A percentile compares a stretch with the other conserved stretches of the same genome.
phyloP scores from a whole-genome alignment of 2,329 filamentous ascomycete genomes.

The Pseudogymnoascus sp. region DNA sequence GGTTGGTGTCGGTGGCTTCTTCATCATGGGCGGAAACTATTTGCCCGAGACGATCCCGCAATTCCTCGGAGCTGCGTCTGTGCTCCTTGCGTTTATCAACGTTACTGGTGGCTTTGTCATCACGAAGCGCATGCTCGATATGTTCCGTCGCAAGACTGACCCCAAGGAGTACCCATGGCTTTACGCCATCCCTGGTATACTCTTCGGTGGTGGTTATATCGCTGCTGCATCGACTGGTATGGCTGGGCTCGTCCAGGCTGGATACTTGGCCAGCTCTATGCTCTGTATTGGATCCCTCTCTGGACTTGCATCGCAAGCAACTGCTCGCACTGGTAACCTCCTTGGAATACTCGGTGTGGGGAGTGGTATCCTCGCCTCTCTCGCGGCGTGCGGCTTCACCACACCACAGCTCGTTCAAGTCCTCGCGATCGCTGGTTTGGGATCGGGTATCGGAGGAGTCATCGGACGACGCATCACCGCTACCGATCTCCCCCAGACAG shows the following conservation, averaged over 20 bases:
- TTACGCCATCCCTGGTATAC: conserved; percentile 65
- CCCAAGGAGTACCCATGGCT: conserved; percentile 84
- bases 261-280: conserved; percentile 76
- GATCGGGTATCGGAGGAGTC: conserved; percentile 48
- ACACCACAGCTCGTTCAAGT: conserved; percentile 74
- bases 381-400: conserved; percentile 73
- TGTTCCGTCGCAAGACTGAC: conserved; percentile 76
- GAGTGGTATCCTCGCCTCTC: conserved; percentile 73
- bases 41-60: conserved; percentile 73
- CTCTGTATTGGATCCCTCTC: conserved; percentile 78
- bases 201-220: conserved; percentile 76
- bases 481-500: conserved; percentile 80
- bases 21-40: conserved; percentile 78
- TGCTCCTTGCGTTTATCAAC: conserved; percentile 80
- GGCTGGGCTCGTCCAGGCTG: conserved; percentile 76
- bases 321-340: conserved; percentile 76
- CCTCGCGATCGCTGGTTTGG: conserved; percentile 63
- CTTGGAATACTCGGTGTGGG: conserved; percentile 80
- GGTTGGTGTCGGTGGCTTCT: conserved; percentile 82
- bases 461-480: conserved; percentile 84
- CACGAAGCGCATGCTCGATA: conserved; percentile 88
- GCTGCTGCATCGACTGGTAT: conserved; percentile 74
- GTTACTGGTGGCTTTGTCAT: conserved; percentile 85
- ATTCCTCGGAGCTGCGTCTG: conserved; percentile 66
- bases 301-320: conserved; percentile 71